Conservation (phyloP, 176 grass and related monocot genomes). For the Tillandsia leiboldiana region DNA sequence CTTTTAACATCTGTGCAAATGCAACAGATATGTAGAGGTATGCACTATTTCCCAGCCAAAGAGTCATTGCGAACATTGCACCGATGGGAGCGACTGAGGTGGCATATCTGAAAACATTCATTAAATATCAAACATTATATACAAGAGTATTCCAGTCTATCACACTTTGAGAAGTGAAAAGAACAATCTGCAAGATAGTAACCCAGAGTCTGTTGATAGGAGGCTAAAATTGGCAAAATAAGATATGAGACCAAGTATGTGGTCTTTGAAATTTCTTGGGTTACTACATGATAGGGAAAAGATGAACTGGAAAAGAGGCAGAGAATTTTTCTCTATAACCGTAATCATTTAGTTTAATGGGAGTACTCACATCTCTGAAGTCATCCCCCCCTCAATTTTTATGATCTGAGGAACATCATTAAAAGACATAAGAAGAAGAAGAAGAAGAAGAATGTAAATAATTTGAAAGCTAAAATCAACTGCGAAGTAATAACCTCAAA, state of each 20-base stretch:
- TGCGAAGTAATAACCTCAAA: too few species aligned
- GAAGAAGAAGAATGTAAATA: slow-evolving; percentile 5
- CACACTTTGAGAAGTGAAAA: neutral
- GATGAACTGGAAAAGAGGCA: neutral
- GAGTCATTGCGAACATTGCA: slow-evolving; percentile 98
- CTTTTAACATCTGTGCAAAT: slow-evolving; percentile 99
- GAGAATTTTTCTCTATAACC: slow-evolving; percentile 14
- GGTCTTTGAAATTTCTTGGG: neutral
- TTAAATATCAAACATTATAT: neutral
- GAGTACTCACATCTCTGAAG: slow-evolving; percentile 82
- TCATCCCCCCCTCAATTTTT: slow-evolving; percentile 96
- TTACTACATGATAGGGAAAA: neutral
- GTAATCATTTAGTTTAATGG: slow-evolving; percentile 13
- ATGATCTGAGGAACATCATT: slow-evolving; percentile 59
- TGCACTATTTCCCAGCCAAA: slow-evolving; percentile 97
- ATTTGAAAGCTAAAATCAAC: neutral
- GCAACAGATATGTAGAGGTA: slow-evolving; percentile 99
- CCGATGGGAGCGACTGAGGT: slow-evolving; percentile 95
- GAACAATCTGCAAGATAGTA: neutral
- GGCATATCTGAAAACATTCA: slow-evolving; percentile 66
- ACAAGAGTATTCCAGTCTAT: neutral
- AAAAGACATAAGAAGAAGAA: slow-evolving; percentile 12
- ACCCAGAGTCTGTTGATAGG: neutral
- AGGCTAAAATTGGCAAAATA: neutral
- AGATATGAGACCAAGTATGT: neutral